Conservation (phyloP, 2,329 filamentous ascomycete genomes). For the Fusarium camptoceras region DNA sequence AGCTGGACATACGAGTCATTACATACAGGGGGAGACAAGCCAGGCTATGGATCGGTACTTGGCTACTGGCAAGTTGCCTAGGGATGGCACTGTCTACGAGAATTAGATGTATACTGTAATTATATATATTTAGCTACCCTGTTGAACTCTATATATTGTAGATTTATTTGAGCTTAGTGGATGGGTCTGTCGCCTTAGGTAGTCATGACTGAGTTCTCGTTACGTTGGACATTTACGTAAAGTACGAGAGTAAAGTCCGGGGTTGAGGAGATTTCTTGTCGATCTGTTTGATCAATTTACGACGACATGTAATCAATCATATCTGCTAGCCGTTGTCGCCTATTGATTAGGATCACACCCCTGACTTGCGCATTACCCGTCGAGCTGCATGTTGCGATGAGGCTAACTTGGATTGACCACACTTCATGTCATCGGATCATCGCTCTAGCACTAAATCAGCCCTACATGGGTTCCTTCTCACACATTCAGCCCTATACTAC, state of each 20-base stretch:
- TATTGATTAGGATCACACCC: background rate
- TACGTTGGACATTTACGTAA: background rate
- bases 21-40: conserved; percentile 35
- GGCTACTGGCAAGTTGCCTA: conserved; percentile 36
- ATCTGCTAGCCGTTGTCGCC: background rate
- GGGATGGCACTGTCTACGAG: conserved; percentile 38
- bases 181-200: background rate
- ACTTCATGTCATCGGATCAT: conserved; percentile 3
- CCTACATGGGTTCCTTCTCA: background rate
- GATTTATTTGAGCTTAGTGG: background rate
- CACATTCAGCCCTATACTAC: background rate
- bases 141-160: background rate
- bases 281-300: background rate
- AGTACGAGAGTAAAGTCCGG: background rate
- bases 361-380: background rate
- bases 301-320: background rate
- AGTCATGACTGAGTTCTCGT: background rate
- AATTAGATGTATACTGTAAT: background rate
- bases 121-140: too few relatives aligned
- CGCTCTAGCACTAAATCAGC: conserved; percentile 1
- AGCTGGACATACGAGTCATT: conserved; percentile 41
- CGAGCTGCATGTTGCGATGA: background rate
- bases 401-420: background rate
- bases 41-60: conserved; percentile 38
- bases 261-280: background rate